phyloP scores from a whole-genome alignment of 371 early-diverging fungal genomes.

The Syncephalastrum racemosum region DNA sequence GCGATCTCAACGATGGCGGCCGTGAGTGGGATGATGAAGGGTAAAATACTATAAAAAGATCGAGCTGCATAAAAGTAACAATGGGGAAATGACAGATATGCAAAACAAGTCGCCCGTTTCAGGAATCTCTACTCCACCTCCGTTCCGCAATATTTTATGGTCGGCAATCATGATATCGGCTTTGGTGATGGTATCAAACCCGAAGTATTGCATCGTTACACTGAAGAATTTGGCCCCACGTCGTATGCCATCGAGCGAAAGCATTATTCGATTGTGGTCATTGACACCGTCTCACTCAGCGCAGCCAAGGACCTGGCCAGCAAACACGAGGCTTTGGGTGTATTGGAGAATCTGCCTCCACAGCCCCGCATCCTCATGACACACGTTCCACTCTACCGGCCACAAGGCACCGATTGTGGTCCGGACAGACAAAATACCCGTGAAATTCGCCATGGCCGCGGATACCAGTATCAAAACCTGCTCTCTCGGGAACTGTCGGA shows the following conservation, averaged over 20 bases:
- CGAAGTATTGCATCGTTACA: conserved; percentile 53
- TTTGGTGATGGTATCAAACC: conserved; percentile 72
- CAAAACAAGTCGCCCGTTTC: conserved; percentile 26
- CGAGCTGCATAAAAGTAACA: neutral
- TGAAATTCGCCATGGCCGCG: conserved; percentile 52
- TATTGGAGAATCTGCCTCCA: conserved; percentile 21
- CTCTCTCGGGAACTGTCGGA: conserved; percentile 53
- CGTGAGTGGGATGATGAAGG: conserved; percentile 67
- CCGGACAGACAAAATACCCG: conserved; percentile 41
- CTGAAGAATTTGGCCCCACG: conserved; percentile 61
- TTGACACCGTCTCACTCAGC: conserved; percentile 83
- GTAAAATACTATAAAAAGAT: conserved; percentile 21
- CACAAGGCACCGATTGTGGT: conserved; percentile 68
- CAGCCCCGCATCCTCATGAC: conserved; percentile 30
- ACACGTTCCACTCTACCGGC: conserved; percentile 34
- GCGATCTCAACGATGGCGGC: conserved; percentile 92
- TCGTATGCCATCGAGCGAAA: conserved; percentile 62
- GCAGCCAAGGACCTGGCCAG: conserved; percentile 35
- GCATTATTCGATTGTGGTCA: conserved; percentile 61
- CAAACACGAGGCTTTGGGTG: conserved; percentile 44
- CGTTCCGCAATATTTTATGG: conserved; percentile 45
- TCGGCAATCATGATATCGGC: conserved; percentile 93
- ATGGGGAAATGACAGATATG: neutral
- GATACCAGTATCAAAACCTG: conserved; percentile 89
- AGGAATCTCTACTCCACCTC: conserved; percentile 27